Conservation (phyloP, 768 basidiomycete genomes). For the Amyloporia xantha region DNA sequence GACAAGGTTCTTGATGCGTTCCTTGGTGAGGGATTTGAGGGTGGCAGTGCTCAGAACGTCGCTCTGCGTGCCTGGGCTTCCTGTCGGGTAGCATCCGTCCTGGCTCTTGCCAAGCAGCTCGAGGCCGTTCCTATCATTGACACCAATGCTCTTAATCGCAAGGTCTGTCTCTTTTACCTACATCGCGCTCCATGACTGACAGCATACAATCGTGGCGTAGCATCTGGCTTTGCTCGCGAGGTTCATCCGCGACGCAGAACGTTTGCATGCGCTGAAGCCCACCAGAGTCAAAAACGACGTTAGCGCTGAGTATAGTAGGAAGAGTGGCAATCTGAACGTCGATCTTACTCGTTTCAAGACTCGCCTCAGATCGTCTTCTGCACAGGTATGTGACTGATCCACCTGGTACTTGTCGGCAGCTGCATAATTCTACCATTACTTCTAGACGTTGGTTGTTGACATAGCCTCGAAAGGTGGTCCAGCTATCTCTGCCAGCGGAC, state of each 20-base stretch:
- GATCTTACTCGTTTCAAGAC: slow-evolving; percentile 37
- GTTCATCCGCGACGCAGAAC: slow-evolving; percentile 37
- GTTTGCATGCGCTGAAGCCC: slow-evolving; percentile 45
- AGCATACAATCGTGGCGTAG: slow-evolving; percentile 23
- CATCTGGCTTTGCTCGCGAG: slow-evolving; percentile 40
- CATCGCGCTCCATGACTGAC: background rate
- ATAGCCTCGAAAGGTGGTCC: background rate
- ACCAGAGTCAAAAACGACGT: slow-evolving; percentile 37
- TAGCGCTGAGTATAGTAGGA: slow-evolving; percentile 17
- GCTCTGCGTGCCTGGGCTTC: slow-evolving; percentile 4
- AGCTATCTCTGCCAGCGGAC: slow-evolving; percentile 9
- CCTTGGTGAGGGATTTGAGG: background rate
- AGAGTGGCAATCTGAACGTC: slow-evolving; percentile 28
- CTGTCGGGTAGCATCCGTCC: background rate
- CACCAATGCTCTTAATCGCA: background rate
- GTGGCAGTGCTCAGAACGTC: background rate
- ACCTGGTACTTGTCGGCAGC: background rate
- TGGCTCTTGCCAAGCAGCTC: background rate
- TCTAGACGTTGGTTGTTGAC: slow-evolving; percentile 17
- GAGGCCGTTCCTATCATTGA: background rate
- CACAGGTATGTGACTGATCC: slow-evolving; percentile 30
- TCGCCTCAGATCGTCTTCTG: slow-evolving; percentile 30
- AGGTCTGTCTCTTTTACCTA: background rate
- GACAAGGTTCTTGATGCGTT: background rate
- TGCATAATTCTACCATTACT: slow-evolving; percentile 3